Evolutionary conservation across 2,329 filamentous ascomycete species (phyloP), one percentile per base, ranked within the genome.

Genomic region (Purpureocillium takamizusanense): DNA sequence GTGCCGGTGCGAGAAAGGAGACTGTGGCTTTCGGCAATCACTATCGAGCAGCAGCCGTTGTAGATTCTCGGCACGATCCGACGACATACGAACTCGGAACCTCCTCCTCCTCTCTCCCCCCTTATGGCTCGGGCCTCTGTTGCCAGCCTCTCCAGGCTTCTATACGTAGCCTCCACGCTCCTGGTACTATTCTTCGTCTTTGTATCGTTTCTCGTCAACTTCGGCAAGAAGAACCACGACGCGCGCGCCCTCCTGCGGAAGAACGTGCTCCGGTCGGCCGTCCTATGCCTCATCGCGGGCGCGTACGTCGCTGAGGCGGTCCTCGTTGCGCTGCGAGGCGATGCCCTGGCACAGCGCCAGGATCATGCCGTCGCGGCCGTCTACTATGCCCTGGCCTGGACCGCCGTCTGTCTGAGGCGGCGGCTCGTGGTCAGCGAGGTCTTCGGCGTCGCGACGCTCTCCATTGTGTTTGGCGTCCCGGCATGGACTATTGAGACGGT

Each of bases 121-220:
- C 12, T 17, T 11, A 17, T 17, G 31, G 31, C 16, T 12, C 31
- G 27, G 36, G 12, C 17, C 3, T 25, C 29, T 15, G 16, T 23
- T 10, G 12, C 33, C 16, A n/a, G 13, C 21, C 14, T 40, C 23
- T 29, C 17, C 34, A 23, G 32, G 28, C 34, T 29, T 12, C 23
- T 41, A 8, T 25, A 41, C 14, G 39, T 37, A 13, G 39, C 39
- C 12, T 41, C 21, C 6, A 25, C 35, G 21, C 30, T 37, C 21
- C 10, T 23, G 11, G 21, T 23, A 23, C 34, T 41, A 34, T 34
- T 41, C 39, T 34, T 41, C 39, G n/a, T 41, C 30, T 37, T 41
- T 25, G 10, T 33, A 16, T 34, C 31, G 23, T 41, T 41, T n/a
- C 35, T 41, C 16, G 4, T 30, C 15, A 29, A 41, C 23, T 34